Base-by-base conservation (phyloP, 129 eudicot species). In the Smallanthus sonchifolius region DNA sequence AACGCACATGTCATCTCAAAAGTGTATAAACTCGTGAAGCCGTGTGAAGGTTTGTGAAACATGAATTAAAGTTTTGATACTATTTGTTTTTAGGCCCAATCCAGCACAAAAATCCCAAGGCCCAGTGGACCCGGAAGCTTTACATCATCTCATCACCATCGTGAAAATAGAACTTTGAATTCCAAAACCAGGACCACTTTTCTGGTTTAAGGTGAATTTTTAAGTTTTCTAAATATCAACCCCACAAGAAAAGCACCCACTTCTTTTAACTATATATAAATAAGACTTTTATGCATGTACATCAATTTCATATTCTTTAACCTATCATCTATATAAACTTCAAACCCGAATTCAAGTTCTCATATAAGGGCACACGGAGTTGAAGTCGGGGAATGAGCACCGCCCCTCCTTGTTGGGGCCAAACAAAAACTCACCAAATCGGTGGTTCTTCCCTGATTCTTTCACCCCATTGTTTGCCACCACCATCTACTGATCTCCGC, bases 221-320 rank as follows among this genome's bases (percentile, higher is more conserved):
- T 35, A 30, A 28, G 16, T 32, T 34, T 10, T 57, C 64, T 19
- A 28, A 57, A 9, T 57, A 11, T 13, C 42, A 37, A 10, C 49
- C 64, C 63, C 65, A 70, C 65, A 52, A 52, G 75, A 54, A 37
- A 70, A 52, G 37, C 32, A 19, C 10, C 37, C 51, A 37, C 47
- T 24, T 72, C 34, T 37, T 5, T 52, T 71, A 54, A 45, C 63
- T 48, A 45, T 13, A 13, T 45, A 45, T 45, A 24, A 24, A 45
- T 5, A 67, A 13, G 20, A 32, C 57, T 67, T 67, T 44, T 24
- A 24, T 24, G 30, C 30, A n/a, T n/a, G n/a, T n/a, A n/a, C n/a
- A n/a, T n/a, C n/a, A n/a, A n/a, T n/a, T n/a, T n/a, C n/a, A n/a
- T n/a, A n/a, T n/a, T n/a, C n/a, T n/a, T n/a, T n/a, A n/a, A n/a